phyloP scores from a whole-genome alignment of 2,329 filamentous ascomycete genomes.

The Penicillium sp. region DNA sequence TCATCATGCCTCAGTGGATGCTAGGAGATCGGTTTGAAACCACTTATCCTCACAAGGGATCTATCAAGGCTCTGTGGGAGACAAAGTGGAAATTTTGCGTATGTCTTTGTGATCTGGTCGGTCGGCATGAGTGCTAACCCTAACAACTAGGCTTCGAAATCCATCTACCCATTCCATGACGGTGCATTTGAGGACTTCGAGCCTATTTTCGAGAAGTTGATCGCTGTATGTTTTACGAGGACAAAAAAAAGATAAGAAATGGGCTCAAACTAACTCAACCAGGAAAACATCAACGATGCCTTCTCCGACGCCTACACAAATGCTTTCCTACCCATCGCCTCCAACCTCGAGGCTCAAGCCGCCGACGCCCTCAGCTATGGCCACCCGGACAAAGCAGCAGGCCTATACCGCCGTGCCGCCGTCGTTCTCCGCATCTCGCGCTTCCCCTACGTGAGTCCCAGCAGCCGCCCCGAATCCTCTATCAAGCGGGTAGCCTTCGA shows the following conservation, averaged over 20 bases:
- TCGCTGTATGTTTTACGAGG: constrained; percentile 52
- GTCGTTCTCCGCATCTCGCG: constrained; percentile 74
- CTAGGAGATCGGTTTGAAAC: constrained; percentile 54
- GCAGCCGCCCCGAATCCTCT: constrained; percentile 25
- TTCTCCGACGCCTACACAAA: constrained; percentile 68
- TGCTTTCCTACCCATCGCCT: constrained; percentile 64
- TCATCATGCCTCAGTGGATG: constrained; percentile 35
- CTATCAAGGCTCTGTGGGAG: constrained; percentile 70
- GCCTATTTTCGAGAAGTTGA: constrained; percentile 68
- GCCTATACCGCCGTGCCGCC: constrained; percentile 71
- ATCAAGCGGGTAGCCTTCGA: constrained; percentile 67
- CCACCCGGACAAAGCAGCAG: constrained; percentile 59
- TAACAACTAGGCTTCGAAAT: constrained; percentile 43
- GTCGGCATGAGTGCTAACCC: constrained; percentile 22
- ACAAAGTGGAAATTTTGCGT: constrained; percentile 75
- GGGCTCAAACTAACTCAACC: neutral
- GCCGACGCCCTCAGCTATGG: constrained; percentile 55
- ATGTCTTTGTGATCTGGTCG: constrained; percentile 27
- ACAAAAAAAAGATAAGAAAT: neutral
- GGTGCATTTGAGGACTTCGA: constrained; percentile 69
- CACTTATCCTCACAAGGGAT: constrained; percentile 60
- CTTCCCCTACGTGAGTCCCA: constrained; percentile 60
- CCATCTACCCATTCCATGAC: constrained; percentile 77
- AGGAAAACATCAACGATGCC: constrained; percentile 66
- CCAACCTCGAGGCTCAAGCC: constrained; percentile 59